Conservation (phyloP, 352 stramenopile genomes). For the Pythium dissotocum region DNA sequence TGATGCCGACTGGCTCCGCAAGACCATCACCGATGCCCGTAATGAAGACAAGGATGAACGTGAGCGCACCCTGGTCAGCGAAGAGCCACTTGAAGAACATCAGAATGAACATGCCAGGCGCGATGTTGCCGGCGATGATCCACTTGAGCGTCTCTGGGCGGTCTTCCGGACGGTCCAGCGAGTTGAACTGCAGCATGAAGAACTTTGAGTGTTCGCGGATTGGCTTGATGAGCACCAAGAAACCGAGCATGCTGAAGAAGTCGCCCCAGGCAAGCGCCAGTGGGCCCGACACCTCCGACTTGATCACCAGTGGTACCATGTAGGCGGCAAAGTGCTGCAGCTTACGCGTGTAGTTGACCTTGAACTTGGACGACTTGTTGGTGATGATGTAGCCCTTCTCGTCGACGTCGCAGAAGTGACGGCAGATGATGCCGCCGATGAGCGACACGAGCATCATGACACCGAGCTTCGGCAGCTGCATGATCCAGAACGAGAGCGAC, state of each 20-base stretch:
- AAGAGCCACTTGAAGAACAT: slow-evolving; percentile 89
- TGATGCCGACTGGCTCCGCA: slow-evolving; percentile 75
- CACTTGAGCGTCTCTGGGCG: slow-evolving; percentile 46
- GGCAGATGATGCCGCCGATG: slow-evolving; percentile 77
- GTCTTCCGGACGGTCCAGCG: slow-evolving; percentile 82
- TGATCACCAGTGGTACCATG: slow-evolving; percentile 75
- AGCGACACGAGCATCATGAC: slow-evolving; percentile 70
- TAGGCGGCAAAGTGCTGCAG: slow-evolving; percentile 80
- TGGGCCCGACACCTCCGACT: slow-evolving; percentile 53
- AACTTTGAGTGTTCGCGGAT: slow-evolving; percentile 77
- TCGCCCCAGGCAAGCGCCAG: slow-evolving; percentile 79
- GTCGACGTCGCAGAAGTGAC: slow-evolving; percentile 83
- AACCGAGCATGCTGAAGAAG: slow-evolving; percentile 80
- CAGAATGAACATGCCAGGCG: slow-evolving; percentile 66
- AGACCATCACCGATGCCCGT: slow-evolving; percentile 73
- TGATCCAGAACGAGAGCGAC: slow-evolving; percentile 26
- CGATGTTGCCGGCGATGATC: slow-evolving; percentile 53
- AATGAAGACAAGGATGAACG: slow-evolving; percentile 65
- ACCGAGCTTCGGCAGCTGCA: slow-evolving; percentile 52
- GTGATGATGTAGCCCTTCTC: slow-evolving; percentile 86
- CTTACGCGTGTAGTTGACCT: slow-evolving; percentile 89
- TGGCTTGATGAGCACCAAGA: slow-evolving; percentile 83
- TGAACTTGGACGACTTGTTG: slow-evolving; percentile 71
- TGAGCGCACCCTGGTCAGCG: slow-evolving; percentile 36
- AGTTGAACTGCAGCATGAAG: slow-evolving; percentile 90